phyloP scores from a whole-genome alignment of 1,139 yeast genomes.

The Komagataea norvegica region DNA sequence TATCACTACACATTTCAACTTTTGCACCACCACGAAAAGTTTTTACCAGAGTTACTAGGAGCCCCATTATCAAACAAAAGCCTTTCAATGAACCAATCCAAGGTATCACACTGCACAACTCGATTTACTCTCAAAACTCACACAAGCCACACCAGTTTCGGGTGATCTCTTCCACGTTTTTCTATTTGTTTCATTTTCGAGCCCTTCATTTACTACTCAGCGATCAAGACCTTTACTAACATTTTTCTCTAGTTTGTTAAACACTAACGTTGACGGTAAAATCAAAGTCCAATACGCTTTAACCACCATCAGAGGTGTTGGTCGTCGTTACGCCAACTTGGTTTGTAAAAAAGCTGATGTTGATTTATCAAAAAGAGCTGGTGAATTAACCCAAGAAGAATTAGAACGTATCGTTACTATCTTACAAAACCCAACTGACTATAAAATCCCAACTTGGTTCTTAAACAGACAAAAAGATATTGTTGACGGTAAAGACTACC shows the following conservation, averaged over 20 bases:
- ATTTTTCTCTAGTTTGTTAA: slow-evolving; percentile 70
- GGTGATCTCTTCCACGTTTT: no score
- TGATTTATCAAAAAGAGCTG: slow-evolving; percentile 97
- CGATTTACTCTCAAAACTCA: no score
- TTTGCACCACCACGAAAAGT: no score
- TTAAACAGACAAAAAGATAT: slow-evolving; percentile 99
- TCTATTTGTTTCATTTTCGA: no score
- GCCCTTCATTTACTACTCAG: no score
- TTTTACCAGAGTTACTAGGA: no score
- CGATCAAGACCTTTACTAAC: no score
- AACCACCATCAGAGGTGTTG: slow-evolving; percentile 99
- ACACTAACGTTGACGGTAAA: slow-evolving; percentile 99
- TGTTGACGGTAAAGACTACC: slow-evolving; percentile 98
- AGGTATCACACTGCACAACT: no score
- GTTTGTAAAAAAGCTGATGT: slow-evolving; percentile 99
- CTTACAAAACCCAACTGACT: slow-evolving; percentile 99
- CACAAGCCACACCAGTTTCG: no score
- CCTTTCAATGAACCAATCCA: no score
- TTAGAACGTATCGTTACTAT: slow-evolving; percentile 99
- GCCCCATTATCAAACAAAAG: no score
- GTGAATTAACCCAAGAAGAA: slow-evolving; percentile 99
- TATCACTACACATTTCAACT: no score
- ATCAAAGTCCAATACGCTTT: slow-evolving; percentile 99
- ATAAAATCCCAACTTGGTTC: slow-evolving; percentile 99
- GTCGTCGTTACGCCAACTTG: slow-evolving; percentile 99